phyloP scores from a whole-genome alignment of 148 eudicot genomes.

The Gaultheria prostrata region DNA sequence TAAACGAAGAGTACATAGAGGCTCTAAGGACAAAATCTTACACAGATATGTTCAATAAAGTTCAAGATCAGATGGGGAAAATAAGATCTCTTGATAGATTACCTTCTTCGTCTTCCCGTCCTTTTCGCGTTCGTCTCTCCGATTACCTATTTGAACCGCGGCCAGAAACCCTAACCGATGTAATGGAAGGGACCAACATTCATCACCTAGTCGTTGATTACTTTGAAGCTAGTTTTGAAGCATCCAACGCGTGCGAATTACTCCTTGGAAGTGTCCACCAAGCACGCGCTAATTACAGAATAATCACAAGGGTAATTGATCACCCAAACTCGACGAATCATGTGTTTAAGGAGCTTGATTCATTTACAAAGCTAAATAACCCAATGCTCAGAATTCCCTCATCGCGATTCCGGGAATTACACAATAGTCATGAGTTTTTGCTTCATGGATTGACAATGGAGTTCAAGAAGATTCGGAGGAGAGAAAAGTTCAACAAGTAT shows the following conservation, averaged over 20 bases:
- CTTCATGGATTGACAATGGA: constrained; percentile 39
- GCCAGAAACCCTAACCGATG: constrained; percentile 41
- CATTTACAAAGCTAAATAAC: constrained; percentile 36
- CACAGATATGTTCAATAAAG: constrained; percentile 30
- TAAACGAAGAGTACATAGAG: constrained; percentile 36
- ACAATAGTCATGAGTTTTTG: constrained; percentile 28
- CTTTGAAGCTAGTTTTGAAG: constrained; percentile 56
- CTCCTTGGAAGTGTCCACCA: constrained; percentile 54
- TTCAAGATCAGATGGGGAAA: constrained; percentile 25
- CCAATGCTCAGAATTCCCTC: constrained; percentile 39
- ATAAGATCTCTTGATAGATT: constrained; percentile 16
- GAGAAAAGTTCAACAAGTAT: constrained; percentile 31
- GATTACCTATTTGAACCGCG: constrained; percentile 53
- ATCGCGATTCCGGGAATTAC: constrained; percentile 32
- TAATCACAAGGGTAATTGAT: constrained; percentile 34
- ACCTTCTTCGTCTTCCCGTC: constrained; percentile 27
- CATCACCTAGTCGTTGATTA: constrained; percentile 47
- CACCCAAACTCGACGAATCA: constrained; percentile 5
- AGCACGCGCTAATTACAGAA: constrained; percentile 40
- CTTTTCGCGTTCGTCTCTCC: constrained; percentile 28
- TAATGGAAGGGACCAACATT: constrained; percentile 32
- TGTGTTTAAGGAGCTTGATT: constrained; percentile 36
- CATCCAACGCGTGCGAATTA: constrained; percentile 49
- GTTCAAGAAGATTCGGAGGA: constrained; percentile 36
- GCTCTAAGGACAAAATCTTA: constrained; percentile 45